Conservation (phyloP, 73 alveolate genomes). For the Paramecium tetraurelia region DNA sequence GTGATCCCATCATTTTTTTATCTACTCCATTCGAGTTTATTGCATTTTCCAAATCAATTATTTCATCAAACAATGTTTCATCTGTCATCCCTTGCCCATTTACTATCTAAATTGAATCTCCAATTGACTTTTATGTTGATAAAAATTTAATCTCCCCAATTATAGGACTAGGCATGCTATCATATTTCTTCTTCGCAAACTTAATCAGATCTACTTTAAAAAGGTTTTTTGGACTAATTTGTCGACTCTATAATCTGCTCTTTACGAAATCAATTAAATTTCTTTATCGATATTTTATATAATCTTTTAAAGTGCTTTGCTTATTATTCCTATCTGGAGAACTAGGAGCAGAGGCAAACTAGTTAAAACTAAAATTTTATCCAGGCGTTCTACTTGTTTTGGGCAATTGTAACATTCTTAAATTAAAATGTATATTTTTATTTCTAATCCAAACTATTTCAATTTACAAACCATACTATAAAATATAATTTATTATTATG, state of each 20-base stretch:
- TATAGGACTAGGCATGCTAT: not conserved
- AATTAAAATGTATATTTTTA: not conserved
- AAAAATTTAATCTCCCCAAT: not conserved
- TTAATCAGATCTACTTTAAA: not conserved
- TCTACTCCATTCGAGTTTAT: not conserved
- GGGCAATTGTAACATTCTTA: not conserved
- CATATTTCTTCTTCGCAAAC: not conserved
- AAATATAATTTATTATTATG: not conserved
- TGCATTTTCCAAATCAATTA: not conserved
- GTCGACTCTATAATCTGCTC: not conserved
- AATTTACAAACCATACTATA: not conserved
- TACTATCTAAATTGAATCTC: not conserved
- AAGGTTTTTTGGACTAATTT: not conserved
- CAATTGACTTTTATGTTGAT: not conserved
- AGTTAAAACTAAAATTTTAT: not conserved
- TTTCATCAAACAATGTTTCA: constrained; percentile 1
- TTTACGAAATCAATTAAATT: not conserved
- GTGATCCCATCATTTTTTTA: not conserved
- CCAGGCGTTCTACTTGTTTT: not conserved
- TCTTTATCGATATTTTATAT: not conserved
- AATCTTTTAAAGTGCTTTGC: not conserved
- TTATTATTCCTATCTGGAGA: not conserved
- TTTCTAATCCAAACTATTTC: not conserved
- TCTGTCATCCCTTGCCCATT: not conserved
- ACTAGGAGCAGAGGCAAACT: not conserved